These are phyloP conservation scores for Amanita subjunquillea DNA, from an alignment of 768 basidiomycete species.

Conservation along the genomic window DNA sequence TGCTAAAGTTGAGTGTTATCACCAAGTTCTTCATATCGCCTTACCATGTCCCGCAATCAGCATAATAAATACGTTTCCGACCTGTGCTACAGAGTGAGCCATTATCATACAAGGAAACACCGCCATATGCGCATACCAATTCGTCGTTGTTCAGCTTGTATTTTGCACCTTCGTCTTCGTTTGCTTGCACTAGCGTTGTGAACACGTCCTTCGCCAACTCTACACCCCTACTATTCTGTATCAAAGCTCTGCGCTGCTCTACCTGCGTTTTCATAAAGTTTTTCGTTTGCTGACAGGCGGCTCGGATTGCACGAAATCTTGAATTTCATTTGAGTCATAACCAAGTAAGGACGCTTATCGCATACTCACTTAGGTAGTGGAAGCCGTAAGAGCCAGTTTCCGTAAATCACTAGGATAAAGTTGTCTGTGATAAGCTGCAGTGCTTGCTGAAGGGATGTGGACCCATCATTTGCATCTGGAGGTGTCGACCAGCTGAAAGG, in stretches of 20 bases:
- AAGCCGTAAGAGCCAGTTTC: not conserved
- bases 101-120: not conserved
- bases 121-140: not conserved
- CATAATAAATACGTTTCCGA: slow-evolving; percentile 32
- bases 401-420: slow-evolving; percentile 9
- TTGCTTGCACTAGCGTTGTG: slow-evolving; percentile 33
- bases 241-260: slow-evolving; percentile 19
- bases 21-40: not conserved
- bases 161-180: slow-evolving; percentile 32
- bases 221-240: slow-evolving; percentile 8
- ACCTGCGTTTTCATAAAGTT: slow-evolving; percentile 30
- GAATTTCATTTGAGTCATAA: not conserved
- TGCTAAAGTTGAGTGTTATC: slow-evolving; percentile 5
- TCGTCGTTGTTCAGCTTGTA: slow-evolving; percentile 28
- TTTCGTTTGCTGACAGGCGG: slow-evolving; percentile 20
- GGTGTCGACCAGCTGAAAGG: slow-evolving; percentile 30
- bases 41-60: slow-evolving; percentile 51
- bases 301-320: slow-evolving; percentile 18
- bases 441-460: slow-evolving; percentile 27
- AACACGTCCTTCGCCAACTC: slow-evolving; percentile 21
- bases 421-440: slow-evolving; percentile 23
- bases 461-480: slow-evolving; percentile 24
- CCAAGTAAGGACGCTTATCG: not conserved
- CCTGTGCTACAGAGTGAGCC: not conserved
- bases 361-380: slow-evolving; percentile 22